Conservation (phyloP, 2,329 filamentous ascomycete genomes). For the Arthrobotrys sinensis region DNA sequence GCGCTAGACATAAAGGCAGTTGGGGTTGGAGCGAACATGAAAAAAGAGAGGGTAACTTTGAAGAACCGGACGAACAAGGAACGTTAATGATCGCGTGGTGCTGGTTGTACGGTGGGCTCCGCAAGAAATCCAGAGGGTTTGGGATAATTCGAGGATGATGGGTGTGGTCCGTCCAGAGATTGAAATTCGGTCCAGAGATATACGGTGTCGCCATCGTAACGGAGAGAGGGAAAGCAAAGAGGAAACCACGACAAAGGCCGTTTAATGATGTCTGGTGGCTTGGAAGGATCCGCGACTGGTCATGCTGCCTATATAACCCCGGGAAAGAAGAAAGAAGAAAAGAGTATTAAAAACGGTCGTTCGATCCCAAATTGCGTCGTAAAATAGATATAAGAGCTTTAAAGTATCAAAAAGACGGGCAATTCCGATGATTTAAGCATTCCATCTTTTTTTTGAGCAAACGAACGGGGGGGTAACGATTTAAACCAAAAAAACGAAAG, state of each 20-base stretch:
- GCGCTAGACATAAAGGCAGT: conserved; percentile 3
- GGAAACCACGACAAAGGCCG: background rate
- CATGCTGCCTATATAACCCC: conserved; percentile 53
- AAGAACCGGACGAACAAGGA: conserved; percentile 15
- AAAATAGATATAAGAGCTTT: conserved; percentile 54
- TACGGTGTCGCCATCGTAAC: conserved; percentile 6
- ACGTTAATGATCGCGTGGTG: conserved; percentile 15
- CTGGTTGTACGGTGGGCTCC: background rate
- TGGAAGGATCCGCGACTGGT: conserved; percentile 58
- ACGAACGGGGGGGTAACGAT: background rate
- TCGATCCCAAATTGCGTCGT: conserved; percentile 50
- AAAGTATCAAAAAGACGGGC: conserved; percentile 30
- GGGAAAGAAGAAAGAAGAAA: conserved; percentile 44
- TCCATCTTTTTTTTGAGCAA: conserved; percentile 28
- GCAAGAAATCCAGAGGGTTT: background rate
- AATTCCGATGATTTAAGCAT: conserved; percentile 49
- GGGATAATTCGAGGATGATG: conserved; percentile 1
- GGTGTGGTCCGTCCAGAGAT: conserved; percentile 13
- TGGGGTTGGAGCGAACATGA: conserved; percentile 3
- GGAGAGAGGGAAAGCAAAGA: background rate
- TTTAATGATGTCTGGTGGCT: conserved; percentile 38
- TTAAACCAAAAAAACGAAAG: conserved; percentile 14
- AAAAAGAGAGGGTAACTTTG: background rate
- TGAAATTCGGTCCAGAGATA: conserved; percentile 7
- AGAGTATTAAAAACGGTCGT: conserved; percentile 42